phyloP scores from a whole-genome alignment of 192 early-diverging fungal genomes.

The Entomortierella beljakovae region DNA sequence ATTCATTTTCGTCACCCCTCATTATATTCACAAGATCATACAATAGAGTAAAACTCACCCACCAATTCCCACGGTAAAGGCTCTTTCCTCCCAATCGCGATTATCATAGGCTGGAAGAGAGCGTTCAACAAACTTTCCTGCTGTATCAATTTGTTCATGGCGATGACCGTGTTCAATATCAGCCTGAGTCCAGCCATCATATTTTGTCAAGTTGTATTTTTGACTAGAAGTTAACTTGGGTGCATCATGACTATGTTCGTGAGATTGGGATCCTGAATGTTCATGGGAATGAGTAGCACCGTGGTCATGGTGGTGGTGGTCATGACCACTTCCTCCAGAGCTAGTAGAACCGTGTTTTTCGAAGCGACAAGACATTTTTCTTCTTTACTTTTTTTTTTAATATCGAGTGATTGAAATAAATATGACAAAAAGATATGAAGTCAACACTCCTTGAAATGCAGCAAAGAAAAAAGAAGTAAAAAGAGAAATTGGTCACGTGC shows the following conservation, averaged over 20 bases:
- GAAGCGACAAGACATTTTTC: conserved; percentile 59
- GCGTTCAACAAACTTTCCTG: conserved; percentile 84
- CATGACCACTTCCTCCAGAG: conserved; percentile 24
- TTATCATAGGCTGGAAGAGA: conserved; percentile 75
- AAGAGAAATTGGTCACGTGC: no score
- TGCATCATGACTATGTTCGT: conserved; percentile 74
- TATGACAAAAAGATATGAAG: no score
- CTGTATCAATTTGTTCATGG: conserved; percentile 91
- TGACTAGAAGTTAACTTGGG: conserved; percentile 57
- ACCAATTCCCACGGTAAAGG: conserved; percentile 96
- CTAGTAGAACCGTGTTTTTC: conserved; percentile 58
- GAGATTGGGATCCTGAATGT: conserved; percentile 62
- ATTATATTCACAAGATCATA: no score
- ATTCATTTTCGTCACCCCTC: no score
- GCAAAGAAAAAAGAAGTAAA: no score
- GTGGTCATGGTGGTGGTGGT: conserved; percentile 61
- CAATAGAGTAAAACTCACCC: no score
- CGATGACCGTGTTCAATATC: conserved; percentile 87
- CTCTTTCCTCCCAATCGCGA: conserved; percentile 91
- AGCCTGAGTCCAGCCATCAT: conserved; percentile 48
- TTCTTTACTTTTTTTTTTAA: background rate
- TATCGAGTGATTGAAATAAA: no score
- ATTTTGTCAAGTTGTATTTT: conserved; percentile 46
- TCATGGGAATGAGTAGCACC: conserved; percentile 69
- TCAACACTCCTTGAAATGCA: no score